A percentile compares a stretch with the other conserved stretches of the same genome.
phyloP scores from a whole-genome alignment of 2,329 filamentous ascomycete genomes.

The Fusarium abutilonis region DNA sequence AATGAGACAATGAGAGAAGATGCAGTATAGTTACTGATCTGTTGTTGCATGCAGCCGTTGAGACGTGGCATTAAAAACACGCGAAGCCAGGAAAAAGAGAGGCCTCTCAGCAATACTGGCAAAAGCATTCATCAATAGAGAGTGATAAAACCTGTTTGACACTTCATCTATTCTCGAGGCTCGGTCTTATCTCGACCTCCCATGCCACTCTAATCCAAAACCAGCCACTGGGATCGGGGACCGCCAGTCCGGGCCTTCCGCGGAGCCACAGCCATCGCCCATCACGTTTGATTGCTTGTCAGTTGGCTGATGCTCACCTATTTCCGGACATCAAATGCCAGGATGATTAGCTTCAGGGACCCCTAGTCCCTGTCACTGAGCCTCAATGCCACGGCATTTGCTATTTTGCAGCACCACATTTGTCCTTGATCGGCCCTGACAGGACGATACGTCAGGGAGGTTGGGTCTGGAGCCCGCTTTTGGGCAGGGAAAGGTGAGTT shows the following conservation, averaged over 20 bases:
- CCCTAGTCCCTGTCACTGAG: constrained; percentile 26
- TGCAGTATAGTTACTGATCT: too few relatives aligned
- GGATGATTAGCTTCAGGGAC: neutral
- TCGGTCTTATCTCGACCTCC: constrained; percentile 39
- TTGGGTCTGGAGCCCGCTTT: constrained; percentile 22
- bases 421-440: too few relatives aligned
- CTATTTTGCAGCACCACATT: constrained; percentile 3
- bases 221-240: constrained; percentile 33
- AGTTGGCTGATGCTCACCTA: constrained; percentile 12
- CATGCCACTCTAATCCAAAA: constrained; percentile 1
- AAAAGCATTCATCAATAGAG: neutral
- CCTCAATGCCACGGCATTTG: constrained; percentile 36
- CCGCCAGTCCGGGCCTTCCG: constrained; percentile 36
- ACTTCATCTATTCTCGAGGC: constrained; percentile 34
- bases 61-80: too few relatives aligned
- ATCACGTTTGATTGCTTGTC: constrained; percentile 35
- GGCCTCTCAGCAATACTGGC: constrained; percentile 11
- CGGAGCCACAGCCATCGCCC: constrained; percentile 7
- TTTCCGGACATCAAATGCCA: constrained; percentile 5
- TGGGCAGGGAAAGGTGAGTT: constrained; percentile 25
- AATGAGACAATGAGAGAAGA: neutral
- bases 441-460: too few relatives aligned
- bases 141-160: constrained; percentile 26
- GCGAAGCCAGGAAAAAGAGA: constrained; percentile 7
- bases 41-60: too few relatives aligned